Conservation (phyloP, 768 basidiomycete genomes). For the Hirschioporus abietinus region DNA sequence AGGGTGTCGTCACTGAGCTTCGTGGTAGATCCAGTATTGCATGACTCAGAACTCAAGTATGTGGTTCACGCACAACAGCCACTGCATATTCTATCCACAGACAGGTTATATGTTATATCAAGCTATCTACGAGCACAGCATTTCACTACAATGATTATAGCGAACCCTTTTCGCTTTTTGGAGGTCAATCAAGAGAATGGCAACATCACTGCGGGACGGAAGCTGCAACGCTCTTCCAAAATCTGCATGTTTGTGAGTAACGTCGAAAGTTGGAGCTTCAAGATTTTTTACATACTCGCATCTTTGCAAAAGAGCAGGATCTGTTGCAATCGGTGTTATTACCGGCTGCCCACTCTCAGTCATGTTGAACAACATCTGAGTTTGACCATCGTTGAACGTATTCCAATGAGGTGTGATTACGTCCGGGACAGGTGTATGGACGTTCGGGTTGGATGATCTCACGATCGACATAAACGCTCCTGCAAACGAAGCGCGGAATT, state of each 20-base stretch:
- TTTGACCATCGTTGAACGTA: neutral
- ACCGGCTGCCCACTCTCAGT: constrained; percentile 4
- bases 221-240: neutral
- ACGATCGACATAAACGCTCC: constrained; percentile 35
- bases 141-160: too few species aligned
- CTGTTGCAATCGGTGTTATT: constrained; percentile 7
- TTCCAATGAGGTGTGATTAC: constrained; percentile 2
- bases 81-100: too few species aligned
- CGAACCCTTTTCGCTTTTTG: too few species aligned
- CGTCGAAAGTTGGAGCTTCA: neutral
- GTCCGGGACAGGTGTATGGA: constrained; percentile 1
- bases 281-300: constrained; percentile 14
- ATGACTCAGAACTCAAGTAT: too few species aligned
- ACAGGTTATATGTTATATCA: too few species aligned
- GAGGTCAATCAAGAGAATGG: too few species aligned
- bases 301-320: constrained; percentile 7
- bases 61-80: too few species aligned
- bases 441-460: constrained; percentile 13
- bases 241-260: neutral
- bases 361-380: constrained; percentile 12
- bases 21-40: too few species aligned
- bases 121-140: too few species aligned
- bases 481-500: constrained; percentile 32
- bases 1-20: too few species aligned
- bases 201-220: neutral